These are phyloP conservation scores for Colletotrichum somersetense DNA, from an alignment of 2,329 filamentous ascomycete genomes.

Conservation along the genomic window DNA sequence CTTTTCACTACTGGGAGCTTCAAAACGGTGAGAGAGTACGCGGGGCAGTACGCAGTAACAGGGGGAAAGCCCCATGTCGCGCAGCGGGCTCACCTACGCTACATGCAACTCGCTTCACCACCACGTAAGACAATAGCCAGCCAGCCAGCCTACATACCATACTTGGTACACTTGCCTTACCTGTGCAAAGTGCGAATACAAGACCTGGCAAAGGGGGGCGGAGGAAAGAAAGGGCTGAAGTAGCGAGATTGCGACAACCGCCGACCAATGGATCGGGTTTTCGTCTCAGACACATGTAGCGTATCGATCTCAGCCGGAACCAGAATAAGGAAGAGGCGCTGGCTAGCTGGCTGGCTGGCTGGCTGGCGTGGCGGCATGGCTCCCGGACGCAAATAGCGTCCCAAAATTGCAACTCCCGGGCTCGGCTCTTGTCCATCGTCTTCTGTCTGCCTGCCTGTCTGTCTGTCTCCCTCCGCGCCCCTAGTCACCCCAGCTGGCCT, in stretches of 20 bases:
- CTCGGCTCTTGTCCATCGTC: not conserved
- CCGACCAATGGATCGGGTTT: not conserved
- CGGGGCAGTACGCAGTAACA: no score
- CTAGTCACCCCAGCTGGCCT: no score
- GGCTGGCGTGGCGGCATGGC: not conserved
- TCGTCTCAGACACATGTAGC: not conserved
- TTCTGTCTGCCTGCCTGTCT: no score
- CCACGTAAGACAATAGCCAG: no score
- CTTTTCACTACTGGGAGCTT: no score
- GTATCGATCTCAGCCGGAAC: not conserved
- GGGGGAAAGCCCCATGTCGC: no score
- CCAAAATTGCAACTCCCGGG: not conserved
- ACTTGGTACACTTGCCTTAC: no score
- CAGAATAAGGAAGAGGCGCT: not conserved
- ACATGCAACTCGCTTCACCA: not conserved
- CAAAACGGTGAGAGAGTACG: not conserved
- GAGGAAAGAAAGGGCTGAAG: not conserved
- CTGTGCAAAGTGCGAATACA: no score
- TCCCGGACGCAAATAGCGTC: not conserved
- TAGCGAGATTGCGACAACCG: slow-evolving; percentile 2
- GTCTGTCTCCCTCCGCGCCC: no score
- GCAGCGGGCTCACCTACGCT: not conserved
- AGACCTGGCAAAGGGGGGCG: no score
- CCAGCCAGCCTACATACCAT: no score
- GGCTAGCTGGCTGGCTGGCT: no score